Evolutionary conservation across 805 yeast genomes (phyloP), one percentile per base, ranked within the genome.

Genomic region (Saturnispora bothae): DNA sequence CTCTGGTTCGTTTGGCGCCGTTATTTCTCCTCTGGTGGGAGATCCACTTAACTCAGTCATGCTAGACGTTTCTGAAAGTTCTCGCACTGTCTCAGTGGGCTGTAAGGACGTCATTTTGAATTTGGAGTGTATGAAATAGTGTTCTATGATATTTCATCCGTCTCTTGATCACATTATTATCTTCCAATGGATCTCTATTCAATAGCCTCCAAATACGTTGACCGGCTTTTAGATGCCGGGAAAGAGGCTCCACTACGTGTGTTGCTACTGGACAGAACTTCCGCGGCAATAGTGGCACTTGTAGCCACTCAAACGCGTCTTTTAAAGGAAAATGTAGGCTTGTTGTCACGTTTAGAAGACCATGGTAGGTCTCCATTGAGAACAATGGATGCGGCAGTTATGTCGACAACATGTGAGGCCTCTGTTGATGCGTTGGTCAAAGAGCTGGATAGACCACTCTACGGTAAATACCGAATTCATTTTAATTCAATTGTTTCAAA

Each of bases 251-350:
- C 69, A 44, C 77, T 88, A 42, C 75, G 75, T 46, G 94, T 88
- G 21, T 65, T 92, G 27, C 65, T 92, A 28, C 68, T 92, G 40
- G 98, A 92, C 53, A 64, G 71, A 36, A 67, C 68, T 46, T 89
- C 98, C 2, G 83, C 94, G 5, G 69, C 86, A 0, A 76, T 86
- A 18, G 73, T 92, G 17, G 85, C 96, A n/a, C 68, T 92, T 71
- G 76, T 82, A 48, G 74, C 94, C 21, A 82, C 96, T 2, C 98
- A 92, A 55, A 78, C 94, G 3, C 82, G 78, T 40, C 66, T 92
- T 32, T 67, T 92, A 28, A 76, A 80, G 47, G 73, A 83, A 48
- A 95, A 89, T 44, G 73, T 92, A n/a, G 85, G 83, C 43, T 65
- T 92, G 35, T 78, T 85, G 33, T 96, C 85, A 43, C 69, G 73